Evolutionary conservation across 2,329 filamentous ascomycete genomes (phyloP).

Genomic region (Ramularia endophylla): DNA sequence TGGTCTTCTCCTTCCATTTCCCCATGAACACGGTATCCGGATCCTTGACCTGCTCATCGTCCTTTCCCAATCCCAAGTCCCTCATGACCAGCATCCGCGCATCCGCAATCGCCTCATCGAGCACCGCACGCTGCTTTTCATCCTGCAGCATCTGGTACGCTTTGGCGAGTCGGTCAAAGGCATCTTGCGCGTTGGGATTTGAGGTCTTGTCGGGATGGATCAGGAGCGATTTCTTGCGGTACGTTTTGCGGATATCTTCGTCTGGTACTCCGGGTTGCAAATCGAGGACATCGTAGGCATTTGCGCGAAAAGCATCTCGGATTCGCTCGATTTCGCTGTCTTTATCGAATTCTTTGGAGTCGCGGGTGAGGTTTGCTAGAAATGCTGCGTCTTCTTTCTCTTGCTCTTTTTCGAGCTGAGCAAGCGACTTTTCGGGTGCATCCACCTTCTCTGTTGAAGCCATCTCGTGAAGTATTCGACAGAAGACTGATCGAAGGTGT

Average conservation of each 20-base stretch:
- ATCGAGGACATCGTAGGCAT: slow-evolving; percentile 87
- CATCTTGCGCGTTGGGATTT: slow-evolving; percentile 85
- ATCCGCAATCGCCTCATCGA: slow-evolving; percentile 95
- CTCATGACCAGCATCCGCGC: slow-evolving; percentile 92
- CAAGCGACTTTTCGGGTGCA: slow-evolving; percentile 25
- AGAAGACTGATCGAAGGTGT: too few relatives aligned
- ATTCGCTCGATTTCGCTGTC: slow-evolving; percentile 96
- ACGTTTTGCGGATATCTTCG: slow-evolving; percentile 88
- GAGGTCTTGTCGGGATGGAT: slow-evolving; percentile 98
- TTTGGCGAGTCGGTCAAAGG: slow-evolving; percentile 94
- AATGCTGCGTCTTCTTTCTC: slow-evolving; percentile 58
- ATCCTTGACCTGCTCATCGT: slow-evolving; percentile 74
- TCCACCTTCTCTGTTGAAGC: slow-evolving; percentile 6
- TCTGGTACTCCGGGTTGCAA: slow-evolving; percentile 93
- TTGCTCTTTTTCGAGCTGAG: slow-evolving; percentile 27
- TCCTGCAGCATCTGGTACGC: slow-evolving; percentile 88
- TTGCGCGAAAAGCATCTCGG: slow-evolving; percentile 76
- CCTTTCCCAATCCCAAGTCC: slow-evolving; percentile 86
- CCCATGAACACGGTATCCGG: slow-evolving; percentile 69
- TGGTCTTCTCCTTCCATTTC: slow-evolving; percentile 86
- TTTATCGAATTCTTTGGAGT: slow-evolving; percentile 91
- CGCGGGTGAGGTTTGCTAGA: slow-evolving; percentile 72
- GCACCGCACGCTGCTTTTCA: slow-evolving; percentile 77
- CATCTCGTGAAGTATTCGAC: too few relatives aligned
- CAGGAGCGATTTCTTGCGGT: slow-evolving; percentile 96